These are phyloP conservation scores for Pichia thaimueangensis DNA, from an alignment of 805 yeast species.

Conservation along the genomic window DNA sequence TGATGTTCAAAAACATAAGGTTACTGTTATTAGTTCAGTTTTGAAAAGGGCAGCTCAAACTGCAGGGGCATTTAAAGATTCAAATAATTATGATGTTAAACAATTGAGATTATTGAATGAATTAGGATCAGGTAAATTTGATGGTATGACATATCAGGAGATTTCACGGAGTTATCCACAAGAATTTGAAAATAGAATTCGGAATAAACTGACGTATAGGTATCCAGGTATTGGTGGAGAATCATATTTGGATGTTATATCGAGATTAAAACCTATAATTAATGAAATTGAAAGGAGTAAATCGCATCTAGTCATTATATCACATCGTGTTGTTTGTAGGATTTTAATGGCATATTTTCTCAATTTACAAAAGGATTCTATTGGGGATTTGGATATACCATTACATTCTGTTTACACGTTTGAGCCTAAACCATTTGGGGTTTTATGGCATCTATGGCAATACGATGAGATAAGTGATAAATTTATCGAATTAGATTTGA, in stretches of 20 bases:
- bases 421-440: conserved; percentile 93
- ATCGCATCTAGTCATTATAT: conserved; percentile 74
- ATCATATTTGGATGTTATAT: conserved; percentile 88
- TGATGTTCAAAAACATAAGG: conserved; percentile 8
- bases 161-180: conserved; percentile 66
- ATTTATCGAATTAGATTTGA: conserved; percentile 58
- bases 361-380: conserved; percentile 70
- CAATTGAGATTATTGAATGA: conserved; percentile 93
- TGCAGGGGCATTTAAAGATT: conserved; percentile 63
- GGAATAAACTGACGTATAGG: conserved; percentile 75
- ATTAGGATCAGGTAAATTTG: conserved; percentile 87
- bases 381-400: conserved; percentile 90
- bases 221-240: conserved; percentile 99
- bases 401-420: conserved; percentile 83
- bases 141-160: conserved; percentile 88
- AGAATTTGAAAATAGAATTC: conserved; percentile 71
- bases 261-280: conserved; percentile 81
- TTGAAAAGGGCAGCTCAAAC: conserved; percentile 73
- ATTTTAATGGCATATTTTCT: conserved; percentile 83
- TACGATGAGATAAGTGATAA: conserved; percentile 73
- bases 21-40: conserved; percentile 83
- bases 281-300: conserved; percentile 90
- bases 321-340: conserved; percentile 89
- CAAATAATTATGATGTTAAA: conserved; percentile 56
- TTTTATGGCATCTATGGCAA: conserved; percentile 86